Percentiles rank a stretch among this genome's conserved stretches.
Evolutionary conservation across 768 basidiomycete genomes (phyloP).

Genomic region (Ramaria rubella): DNA sequence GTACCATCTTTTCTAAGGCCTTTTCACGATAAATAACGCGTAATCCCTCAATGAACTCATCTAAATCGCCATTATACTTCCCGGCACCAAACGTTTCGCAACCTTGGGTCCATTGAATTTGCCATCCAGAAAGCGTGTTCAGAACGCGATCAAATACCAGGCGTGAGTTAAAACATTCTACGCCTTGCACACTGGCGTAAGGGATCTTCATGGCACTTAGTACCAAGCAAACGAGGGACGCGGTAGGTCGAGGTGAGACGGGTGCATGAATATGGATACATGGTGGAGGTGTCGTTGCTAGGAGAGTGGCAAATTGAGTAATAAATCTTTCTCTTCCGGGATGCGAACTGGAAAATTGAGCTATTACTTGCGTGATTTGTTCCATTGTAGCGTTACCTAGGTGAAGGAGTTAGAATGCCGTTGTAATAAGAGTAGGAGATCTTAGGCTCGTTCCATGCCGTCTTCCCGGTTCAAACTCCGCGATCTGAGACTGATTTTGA

Average conservation of each 20-base stretch:
- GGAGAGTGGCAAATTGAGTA: neutral
- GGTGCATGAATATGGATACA: slow-evolving; percentile 67
- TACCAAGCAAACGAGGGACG: slow-evolving; percentile 35
- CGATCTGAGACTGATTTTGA: no score
- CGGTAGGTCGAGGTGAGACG: slow-evolving; percentile 39
- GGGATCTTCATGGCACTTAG: slow-evolving; percentile 24
- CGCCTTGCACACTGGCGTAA: slow-evolving; percentile 46
- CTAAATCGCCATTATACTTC: slow-evolving; percentile 56
- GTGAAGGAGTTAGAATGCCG: no score
- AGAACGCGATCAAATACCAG: slow-evolving; percentile 62
- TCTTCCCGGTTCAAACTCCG: no score
- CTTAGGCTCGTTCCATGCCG: no score
- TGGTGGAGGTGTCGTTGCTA: slow-evolving; percentile 36
- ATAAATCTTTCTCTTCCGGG: neutral
- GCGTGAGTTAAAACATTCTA: slow-evolving; percentile 54
- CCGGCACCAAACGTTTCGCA: slow-evolving; percentile 42
- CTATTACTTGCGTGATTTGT: neutral
- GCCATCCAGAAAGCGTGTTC: slow-evolving; percentile 53
- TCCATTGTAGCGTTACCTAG: no score
- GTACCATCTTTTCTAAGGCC: slow-evolving; percentile 40
- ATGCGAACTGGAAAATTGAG: neutral
- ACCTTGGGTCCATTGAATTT: slow-evolving; percentile 52
- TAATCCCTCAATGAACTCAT: slow-evolving; percentile 66
- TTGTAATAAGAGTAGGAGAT: no score
- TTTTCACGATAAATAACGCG: slow-evolving; percentile 21